Percentiles rank a stretch among this genome's conserved stretches.
These are phyloP conservation scores for Yarrowia sp. DNA, from an alignment of 805 yeast genomes.

Conservation along the genomic window DNA sequence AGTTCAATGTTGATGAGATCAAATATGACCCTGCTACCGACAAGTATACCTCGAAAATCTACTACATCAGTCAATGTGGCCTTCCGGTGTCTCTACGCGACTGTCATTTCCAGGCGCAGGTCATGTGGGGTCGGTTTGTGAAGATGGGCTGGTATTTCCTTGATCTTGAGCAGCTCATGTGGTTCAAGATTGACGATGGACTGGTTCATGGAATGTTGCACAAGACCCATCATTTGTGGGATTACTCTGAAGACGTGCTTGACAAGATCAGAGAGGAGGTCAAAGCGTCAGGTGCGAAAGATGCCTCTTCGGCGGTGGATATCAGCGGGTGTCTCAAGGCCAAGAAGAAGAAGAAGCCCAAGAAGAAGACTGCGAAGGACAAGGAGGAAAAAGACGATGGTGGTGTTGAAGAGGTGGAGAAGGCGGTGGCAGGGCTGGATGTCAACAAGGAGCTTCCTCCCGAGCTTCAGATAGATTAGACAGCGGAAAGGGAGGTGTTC, in stretches of 20 bases:
- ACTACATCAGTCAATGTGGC: conserved; percentile 5
- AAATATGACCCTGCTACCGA: neutral
- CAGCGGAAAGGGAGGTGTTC: too few species aligned
- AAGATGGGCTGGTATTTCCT: conserved; percentile 15
- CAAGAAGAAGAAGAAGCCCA: conserved; percentile 20
- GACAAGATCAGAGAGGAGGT: neutral
- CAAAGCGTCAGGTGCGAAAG: neutral
- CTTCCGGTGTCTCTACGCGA: conserved; percentile 2
- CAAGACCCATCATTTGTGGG: conserved; percentile 19
- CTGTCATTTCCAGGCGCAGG: neutral
- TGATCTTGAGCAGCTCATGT: conserved; percentile 1
- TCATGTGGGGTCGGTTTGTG: conserved; percentile 13
- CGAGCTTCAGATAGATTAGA: conserved; percentile 13
- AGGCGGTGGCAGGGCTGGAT: neutral
- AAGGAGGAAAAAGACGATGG: too few species aligned
- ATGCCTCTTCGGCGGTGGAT: neutral
- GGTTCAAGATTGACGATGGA: conserved; percentile 13
- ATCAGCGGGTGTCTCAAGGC: neutral
- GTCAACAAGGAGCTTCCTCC: neutral
- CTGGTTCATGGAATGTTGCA: conserved; percentile 18
- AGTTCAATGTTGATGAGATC: conserved; percentile 17
- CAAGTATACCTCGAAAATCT: neutral
- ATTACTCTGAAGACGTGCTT: neutral
- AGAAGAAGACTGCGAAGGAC: neutral
- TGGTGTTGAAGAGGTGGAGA: neutral